Conservation (phyloP, 2,329 filamentous ascomycete genomes). For the Colletotrichum lindemuthianum region DNA sequence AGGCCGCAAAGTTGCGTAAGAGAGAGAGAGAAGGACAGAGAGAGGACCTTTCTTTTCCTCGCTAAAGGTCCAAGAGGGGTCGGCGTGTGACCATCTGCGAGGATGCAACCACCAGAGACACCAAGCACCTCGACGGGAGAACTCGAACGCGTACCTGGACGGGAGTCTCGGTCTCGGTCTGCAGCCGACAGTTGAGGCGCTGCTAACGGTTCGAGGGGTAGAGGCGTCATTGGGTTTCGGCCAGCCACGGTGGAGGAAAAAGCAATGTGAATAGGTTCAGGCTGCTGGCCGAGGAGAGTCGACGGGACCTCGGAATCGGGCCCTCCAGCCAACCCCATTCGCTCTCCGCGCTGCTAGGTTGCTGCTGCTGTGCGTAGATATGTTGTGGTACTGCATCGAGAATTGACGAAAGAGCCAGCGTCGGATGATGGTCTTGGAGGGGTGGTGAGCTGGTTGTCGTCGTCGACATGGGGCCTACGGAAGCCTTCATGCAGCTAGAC, state of each 20-base stretch:
- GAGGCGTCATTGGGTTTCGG: too few species aligned
- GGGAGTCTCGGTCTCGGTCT: constrained; percentile 13
- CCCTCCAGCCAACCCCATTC: constrained; percentile 5
- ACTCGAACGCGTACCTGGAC: too few species aligned
- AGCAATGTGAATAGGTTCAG: background rate
- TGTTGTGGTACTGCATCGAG: too few species aligned
- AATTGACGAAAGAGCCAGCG: background rate
- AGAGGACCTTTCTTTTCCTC: background rate
- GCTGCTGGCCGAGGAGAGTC: too few species aligned
- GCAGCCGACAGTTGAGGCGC: constrained; percentile 28
- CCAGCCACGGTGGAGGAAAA: background rate
- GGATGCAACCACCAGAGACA: constrained; percentile 2
- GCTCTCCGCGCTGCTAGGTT: background rate
- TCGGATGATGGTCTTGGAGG: constrained; percentile 5
- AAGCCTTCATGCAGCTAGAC: constrained; percentile 13
- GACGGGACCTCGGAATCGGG: background rate
- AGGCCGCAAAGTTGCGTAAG: background rate
- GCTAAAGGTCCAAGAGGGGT: background rate
- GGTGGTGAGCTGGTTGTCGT: background rate
- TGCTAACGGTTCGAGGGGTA: constrained; percentile 1
- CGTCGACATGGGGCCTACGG: background rate
- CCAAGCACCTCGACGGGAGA: background rate
- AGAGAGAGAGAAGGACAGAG: background rate
- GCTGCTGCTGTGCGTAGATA: too few species aligned
- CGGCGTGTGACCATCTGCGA: background rate